These are phyloP conservation scores for Fonsecaea erecta DNA, from an alignment of 2,329 filamentous ascomycete genomes.

Conservation along the genomic window DNA sequence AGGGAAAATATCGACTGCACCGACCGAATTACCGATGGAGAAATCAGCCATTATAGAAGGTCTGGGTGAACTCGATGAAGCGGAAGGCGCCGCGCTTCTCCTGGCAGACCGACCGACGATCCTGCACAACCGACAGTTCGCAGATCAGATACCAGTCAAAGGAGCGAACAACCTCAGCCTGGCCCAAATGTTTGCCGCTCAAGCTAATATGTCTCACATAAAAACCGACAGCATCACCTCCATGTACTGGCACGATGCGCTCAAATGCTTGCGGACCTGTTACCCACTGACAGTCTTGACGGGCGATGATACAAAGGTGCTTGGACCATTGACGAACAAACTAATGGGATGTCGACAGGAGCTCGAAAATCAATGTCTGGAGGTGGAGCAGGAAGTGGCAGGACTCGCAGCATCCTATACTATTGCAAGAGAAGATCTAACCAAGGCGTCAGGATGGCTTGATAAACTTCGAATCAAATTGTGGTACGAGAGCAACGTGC, in stretches of 20 bases:
- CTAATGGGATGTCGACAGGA: conserved; percentile 70
- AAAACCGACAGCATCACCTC: conserved; percentile 31
- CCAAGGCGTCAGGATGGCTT: conserved; percentile 71
- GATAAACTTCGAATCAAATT: conserved; percentile 88
- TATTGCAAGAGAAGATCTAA: conserved; percentile 20
- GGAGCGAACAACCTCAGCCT: conserved; percentile 12
- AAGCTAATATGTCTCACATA: conserved; percentile 26
- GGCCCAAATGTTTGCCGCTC: conserved; percentile 26
- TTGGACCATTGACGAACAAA: conserved; percentile 73
- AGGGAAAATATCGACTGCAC: conserved; percentile 18
- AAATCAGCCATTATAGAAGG: not conserved
- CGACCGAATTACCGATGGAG: not conserved
- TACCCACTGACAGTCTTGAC: conserved; percentile 59
- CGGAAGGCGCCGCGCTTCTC: conserved; percentile 32
- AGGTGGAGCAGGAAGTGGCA: conserved; percentile 32
- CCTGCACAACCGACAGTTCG: not conserved
- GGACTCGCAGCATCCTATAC: conserved; percentile 20
- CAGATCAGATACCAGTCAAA: not conserved
- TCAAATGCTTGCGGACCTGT: conserved; percentile 69
- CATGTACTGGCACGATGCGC: conserved; percentile 73
- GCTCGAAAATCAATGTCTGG: conserved; percentile 19
- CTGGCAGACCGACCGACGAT: conserved; percentile 23
- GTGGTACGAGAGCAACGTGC: conserved; percentile 97
- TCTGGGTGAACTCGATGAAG: conserved; percentile 24
- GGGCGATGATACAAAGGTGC: conserved; percentile 72